A percentile compares a stretch with the other conserved stretches of the same genome.
phyloP scores from a whole-genome alignment of 352 stramenopile genomes.

The Plasmopara halstedii region DNA sequence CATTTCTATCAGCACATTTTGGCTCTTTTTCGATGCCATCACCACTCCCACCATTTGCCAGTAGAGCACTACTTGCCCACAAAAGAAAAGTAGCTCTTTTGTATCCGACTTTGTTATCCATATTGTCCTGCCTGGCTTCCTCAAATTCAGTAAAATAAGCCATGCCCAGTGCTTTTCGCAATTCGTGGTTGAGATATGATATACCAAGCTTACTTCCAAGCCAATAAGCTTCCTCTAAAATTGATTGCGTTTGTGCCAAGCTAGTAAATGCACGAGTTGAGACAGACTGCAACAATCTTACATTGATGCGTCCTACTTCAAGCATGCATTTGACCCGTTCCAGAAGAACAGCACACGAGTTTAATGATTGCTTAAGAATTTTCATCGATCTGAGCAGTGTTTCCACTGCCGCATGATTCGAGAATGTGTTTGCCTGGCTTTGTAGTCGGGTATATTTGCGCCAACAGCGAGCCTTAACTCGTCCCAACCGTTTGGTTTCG shows the following conservation, averaged over 20 bases:
- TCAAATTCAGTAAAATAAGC: slow-evolving; percentile 40
- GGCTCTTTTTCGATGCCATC: slow-evolving; percentile 7
- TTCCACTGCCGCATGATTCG: slow-evolving; percentile 20
- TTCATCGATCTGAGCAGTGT: slow-evolving; percentile 34
- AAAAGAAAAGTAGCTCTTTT: slow-evolving; percentile 14
- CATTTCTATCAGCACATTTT: neutral
- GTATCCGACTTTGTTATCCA: slow-evolving; percentile 1
- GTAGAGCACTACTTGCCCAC: slow-evolving; percentile 30
- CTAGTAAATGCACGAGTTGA: slow-evolving; percentile 32
- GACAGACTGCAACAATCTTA: slow-evolving; percentile 30
- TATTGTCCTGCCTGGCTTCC: neutral
- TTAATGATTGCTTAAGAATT: slow-evolving; percentile 34
- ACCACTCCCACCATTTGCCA: slow-evolving; percentile 27
- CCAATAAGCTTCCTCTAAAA: slow-evolving; percentile 40
- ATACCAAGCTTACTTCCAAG: slow-evolving; percentile 38
- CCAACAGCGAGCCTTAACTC: slow-evolving; percentile 32
- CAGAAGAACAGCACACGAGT: slow-evolving; percentile 28
- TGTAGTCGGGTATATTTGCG: slow-evolving; percentile 40
- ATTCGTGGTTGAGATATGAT: slow-evolving; percentile 33
- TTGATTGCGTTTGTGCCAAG: slow-evolving; percentile 15
- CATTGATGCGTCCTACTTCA: slow-evolving; percentile 34
- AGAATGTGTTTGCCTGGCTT: slow-evolving; percentile 13
- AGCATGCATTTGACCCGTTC: slow-evolving; percentile 45
- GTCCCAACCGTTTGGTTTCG: slow-evolving; percentile 7
- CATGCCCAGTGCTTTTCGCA: slow-evolving; percentile 35